phyloP scores from a whole-genome alignment of 176 grass and related monocot species.

The Phragmites australis region DNA sequence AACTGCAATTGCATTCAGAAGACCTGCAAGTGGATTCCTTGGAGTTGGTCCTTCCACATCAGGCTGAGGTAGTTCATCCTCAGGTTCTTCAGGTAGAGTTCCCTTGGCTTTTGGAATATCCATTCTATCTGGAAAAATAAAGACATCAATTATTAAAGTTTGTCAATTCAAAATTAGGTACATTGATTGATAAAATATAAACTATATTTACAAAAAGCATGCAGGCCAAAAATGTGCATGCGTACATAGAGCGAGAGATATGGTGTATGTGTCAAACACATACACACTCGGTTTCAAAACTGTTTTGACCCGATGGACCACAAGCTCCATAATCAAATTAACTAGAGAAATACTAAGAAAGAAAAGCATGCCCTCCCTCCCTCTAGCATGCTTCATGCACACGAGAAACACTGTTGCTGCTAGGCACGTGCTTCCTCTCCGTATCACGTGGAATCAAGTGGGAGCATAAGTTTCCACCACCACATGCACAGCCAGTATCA shows the following conservation, averaged over 20 bases:
- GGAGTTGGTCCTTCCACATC: conserved; percentile 41
- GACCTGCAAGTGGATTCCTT: conserved; percentile 59
- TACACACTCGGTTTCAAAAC: background rate
- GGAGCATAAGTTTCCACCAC: background rate
- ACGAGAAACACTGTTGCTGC: background rate
- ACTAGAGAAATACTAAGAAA: background rate
- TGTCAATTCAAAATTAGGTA: background rate
- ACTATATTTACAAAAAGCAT: background rate
- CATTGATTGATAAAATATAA: background rate
- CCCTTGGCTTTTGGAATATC: conserved; percentile 1
- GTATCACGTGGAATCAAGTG: conserved; percentile 7
- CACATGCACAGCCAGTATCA: conserved; percentile 8
- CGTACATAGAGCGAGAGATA: background rate
- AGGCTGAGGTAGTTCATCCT: conserved; percentile 28
- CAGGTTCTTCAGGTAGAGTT: conserved; percentile 34
- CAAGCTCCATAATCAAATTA: background rate
- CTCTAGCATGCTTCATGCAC: background rate
- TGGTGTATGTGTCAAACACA: background rate
- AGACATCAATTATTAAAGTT: background rate
- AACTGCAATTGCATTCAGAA: conserved; percentile 73
- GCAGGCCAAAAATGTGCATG: background rate
- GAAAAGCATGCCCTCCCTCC: background rate
- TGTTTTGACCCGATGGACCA: background rate
- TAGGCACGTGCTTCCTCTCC: background rate
- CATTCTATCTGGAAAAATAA: conserved; percentile 41